Percentiles rank a stretch among this genome's conserved stretches.
Conservation (phyloP, 164 flowering plant species). For the Kalanchoe fedtschenkoi region DNA sequence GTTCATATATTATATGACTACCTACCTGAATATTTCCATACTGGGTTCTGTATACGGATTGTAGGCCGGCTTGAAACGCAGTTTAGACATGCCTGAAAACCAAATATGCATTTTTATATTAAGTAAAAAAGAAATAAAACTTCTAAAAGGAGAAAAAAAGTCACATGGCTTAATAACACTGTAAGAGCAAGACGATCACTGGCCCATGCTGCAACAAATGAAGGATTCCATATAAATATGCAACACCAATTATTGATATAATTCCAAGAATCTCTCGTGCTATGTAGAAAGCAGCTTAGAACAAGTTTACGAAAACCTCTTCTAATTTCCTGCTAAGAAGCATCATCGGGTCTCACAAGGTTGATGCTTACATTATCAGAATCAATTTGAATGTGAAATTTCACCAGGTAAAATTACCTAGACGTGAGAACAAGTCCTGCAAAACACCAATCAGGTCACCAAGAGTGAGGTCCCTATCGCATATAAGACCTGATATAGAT, state of each 20-base stretch:
- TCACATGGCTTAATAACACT: no score
- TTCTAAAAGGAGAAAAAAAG: no score
- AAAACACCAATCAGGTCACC: constrained; percentile 85
- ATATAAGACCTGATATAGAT: constrained; percentile 80
- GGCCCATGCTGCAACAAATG: no score
- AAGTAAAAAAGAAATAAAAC: background rate
- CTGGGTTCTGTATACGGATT: constrained; percentile 98
- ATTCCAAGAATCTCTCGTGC: no score
- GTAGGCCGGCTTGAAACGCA: constrained; percentile 90
- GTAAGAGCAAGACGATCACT: no score
- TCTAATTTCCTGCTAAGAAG: no score
- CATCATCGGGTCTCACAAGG: background rate
- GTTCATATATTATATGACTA: no score
- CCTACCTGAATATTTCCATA: constrained; percentile 95
- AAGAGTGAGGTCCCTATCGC: constrained; percentile 86
- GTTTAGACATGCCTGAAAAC: constrained; percentile 68
- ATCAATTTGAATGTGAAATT: background rate
- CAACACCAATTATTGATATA: no score
- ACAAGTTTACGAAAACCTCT: no score
- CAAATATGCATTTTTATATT: background rate
- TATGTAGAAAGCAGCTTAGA: no score
- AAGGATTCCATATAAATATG: no score
- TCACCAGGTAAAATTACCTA: constrained; percentile 38
- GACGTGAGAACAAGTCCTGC: constrained; percentile 67
- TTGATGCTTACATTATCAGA: background rate